phyloP scores from a whole-genome alignment of 352 stramenopile genomes.

The Thalassiosira hispida region DNA sequence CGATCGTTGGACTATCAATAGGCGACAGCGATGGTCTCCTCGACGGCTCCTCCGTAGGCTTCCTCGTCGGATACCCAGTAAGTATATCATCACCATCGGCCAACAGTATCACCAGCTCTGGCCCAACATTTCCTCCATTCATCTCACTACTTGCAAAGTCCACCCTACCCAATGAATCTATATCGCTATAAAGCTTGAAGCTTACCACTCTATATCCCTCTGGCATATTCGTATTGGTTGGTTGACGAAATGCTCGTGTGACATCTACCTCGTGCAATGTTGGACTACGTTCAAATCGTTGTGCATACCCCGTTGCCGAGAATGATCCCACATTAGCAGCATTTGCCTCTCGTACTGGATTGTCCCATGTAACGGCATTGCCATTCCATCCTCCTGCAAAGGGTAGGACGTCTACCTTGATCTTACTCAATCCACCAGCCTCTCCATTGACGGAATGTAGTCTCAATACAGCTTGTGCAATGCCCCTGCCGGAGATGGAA shows the following conservation, averaged over 20 bases:
- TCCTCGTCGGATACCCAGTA: background rate
- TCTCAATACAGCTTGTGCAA: background rate
- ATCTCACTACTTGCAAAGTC: background rate
- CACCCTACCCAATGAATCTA: background rate
- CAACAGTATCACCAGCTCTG: background rate
- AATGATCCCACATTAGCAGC: background rate
- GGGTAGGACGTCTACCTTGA: background rate
- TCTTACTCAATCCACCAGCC: background rate
- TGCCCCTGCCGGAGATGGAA: background rate
- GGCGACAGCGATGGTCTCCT: background rate
- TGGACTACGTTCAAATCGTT: background rate
- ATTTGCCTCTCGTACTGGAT: background rate
- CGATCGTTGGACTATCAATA: background rate
- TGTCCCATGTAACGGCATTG: background rate
- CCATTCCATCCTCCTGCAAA: background rate
- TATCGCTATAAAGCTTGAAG: background rate
- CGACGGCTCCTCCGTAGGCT: background rate
- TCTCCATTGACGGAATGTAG: constrained; percentile 3
- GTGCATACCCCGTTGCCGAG: background rate
- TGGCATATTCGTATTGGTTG: background rate
- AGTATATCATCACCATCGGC: background rate
- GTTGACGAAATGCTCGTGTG: background rate
- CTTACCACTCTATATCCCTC: background rate
- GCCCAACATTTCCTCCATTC: background rate
- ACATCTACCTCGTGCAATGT: constrained; percentile 3